These are phyloP conservation scores for Termitomyces eurrhizus DNA, from an alignment of 768 basidiomycete species.

Conservation along the genomic window DNA sequence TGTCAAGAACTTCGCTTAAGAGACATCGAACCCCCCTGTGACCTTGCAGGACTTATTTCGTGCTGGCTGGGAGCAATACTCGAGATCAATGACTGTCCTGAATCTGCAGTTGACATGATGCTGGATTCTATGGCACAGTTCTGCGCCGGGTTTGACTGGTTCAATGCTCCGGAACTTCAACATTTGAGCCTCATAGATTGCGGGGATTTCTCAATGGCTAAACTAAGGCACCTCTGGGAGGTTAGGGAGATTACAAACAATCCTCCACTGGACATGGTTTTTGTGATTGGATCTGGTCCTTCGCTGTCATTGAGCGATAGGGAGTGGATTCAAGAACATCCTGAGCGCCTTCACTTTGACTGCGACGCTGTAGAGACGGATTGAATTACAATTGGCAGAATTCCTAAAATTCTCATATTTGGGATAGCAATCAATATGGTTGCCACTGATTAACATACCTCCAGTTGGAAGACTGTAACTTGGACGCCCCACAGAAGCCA, in stretches of 20 bases:
- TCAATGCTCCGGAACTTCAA: not conserved
- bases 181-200: not conserved
- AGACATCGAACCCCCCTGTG: not conserved
- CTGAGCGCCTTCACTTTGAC: not conserved
- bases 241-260: not conserved
- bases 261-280: not conserved
- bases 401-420: not conserved
- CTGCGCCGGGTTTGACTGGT: not conserved
- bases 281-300: not conserved
- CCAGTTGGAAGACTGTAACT: constrained; percentile 54
- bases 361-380: not conserved
- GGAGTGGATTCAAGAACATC: not conserved
- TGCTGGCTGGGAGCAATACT: not conserved
- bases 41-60: not conserved
- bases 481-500: constrained; percentile 43
- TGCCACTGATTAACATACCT: constrained; percentile 35
- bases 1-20: not conserved
- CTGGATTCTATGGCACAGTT: not conserved
- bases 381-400: not conserved
- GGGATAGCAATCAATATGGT: not conserved
- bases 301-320: not conserved
- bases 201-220: not conserved
- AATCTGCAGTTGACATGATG: not conserved
- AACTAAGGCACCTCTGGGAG: not conserved
- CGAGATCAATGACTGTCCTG: not conserved